Evolutionary conservation across 306 rosid genomes (phyloP), one percentile per base, ranked within the genome.

Genomic region (Gleditsia sinensis): DNA sequence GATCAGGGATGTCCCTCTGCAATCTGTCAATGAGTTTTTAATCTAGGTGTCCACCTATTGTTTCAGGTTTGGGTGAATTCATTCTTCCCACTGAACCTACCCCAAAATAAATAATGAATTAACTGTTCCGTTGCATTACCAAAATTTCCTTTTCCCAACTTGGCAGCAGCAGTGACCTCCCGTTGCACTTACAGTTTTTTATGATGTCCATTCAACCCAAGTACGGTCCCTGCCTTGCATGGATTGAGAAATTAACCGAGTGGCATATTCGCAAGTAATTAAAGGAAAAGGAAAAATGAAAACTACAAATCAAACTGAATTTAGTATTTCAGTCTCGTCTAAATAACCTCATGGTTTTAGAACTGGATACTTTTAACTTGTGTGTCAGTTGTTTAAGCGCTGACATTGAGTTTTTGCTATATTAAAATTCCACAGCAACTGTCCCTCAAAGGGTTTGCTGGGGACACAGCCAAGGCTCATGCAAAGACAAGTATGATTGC

Each of bases 401-500:
- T n/a, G n/a, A n/a, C n/a, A n/a, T n/a, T n/a, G n/a, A n/a, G n/a
- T n/a, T 56, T 61, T 19, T 46, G 9, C 13, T 39, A 0, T 71
- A 17, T 67, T 74, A 82, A 59, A 43, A 61, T 82, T 79, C 14
- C 17, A 65, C 89, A 95, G 99, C 99, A 95, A 95, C 88, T 95
- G 42, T 95, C 97, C 34, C 89, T 95, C 1, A 95, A 95, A 80
- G 99, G 99, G 14, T 95, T 95, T 51, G 99, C 99, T 4, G 99
- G 99, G 53, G 99, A 95, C 87, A 95, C 98, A 3, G 99, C 99
- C 25, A 90, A 95, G 80, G 98, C 99, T 20, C 99, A 95, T 79
- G 99, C 99, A 33, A 95, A 92, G 85, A 95, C 99, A 0, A 95
- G 99, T 67, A 95, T 95, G 99, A 95, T 95, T 57, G 99, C 99